A percentile compares a stretch with the other conserved stretches of the same genome.
These are phyloP conservation scores for Penicillium cataractarum DNA, from an alignment of 495 filamentous ascomycete genomes.

Conservation along the genomic window DNA sequence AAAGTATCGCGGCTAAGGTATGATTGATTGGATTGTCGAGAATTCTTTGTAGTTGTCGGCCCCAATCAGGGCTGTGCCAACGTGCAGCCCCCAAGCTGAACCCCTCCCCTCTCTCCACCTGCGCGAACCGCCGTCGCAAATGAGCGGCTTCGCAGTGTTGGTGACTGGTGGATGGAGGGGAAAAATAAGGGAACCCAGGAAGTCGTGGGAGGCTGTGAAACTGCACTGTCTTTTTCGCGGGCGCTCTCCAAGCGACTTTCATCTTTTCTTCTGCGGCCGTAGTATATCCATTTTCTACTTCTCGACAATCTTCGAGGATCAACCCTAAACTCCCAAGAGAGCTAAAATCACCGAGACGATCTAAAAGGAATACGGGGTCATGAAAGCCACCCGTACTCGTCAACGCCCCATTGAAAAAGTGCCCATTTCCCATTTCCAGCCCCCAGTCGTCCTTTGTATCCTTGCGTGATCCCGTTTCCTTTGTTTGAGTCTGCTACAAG, in stretches of 20 bases:
- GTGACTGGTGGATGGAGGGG: background rate
- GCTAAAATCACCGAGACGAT: background rate
- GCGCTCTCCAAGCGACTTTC: conserved; percentile 1
- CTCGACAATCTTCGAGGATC: background rate
- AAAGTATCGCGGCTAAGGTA: background rate
- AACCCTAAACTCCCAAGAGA: background rate
- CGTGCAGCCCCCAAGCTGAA: conserved; percentile 5
- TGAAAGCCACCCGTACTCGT: conserved; percentile 4
- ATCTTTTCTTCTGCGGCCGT: background rate
- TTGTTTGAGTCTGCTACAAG: background rate
- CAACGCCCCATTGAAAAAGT: conserved; percentile 7
- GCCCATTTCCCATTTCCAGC: conserved; percentile 8
- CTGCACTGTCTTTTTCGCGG: background rate
- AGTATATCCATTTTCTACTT: background rate
- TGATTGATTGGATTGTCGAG: background rate
- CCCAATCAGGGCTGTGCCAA: conserved; percentile 6
- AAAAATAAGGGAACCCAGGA: background rate
- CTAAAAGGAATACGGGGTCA: conserved; percentile 2
- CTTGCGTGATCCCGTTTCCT: background rate
- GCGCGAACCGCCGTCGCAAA: background rate
- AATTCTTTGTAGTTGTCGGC: background rate
- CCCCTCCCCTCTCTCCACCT: background rate
- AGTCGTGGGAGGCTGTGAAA: background rate
- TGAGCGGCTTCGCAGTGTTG: background rate
- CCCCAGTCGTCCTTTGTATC: conserved; percentile 15